Evolutionary conservation across 2,329 filamentous ascomycete species (phyloP), one percentile per base, ranked within the genome.

Genomic region (Eurotiales sp.): DNA sequence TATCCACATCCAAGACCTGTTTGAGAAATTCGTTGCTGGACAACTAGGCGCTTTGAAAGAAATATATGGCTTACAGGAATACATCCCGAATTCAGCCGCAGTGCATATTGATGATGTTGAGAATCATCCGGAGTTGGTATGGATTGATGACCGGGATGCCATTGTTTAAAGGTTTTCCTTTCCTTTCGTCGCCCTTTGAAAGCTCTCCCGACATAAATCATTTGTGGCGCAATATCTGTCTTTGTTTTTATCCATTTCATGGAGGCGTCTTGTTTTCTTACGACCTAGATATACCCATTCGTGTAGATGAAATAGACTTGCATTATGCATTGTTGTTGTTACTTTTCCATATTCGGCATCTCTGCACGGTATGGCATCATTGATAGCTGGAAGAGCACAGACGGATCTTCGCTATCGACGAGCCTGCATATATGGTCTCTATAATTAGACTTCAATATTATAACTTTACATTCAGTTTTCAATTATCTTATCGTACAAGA

Each of bases 1-100:
- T 25, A 21, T 32, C 5, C 51, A 53, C 48, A 34, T 53, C 30
- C 46, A 49, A 11, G 51, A 53, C 19, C 32, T 53, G 25, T 49
- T 53, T 45, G 15, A 53, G 36, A 53, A 53, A 27, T 49, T 49
- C 41, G 46, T 53, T 49, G 51, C 51, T 53, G 51, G 51, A 53
- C 51, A 53, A 53, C 39, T 49, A 15, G 39, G 45, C 46, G 29
- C 45, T 17, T 32, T 53, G 45, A 49, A 37, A 29, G 51, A 53
- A 22, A 39, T 53, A 1, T n/a, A 49, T 17, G 51, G 51, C 4
- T 42, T 53, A 8, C 36, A 19, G 8, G 51, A 53, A 30, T 53
- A 44, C 37, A 53, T 53, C n/a, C 46, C 51, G 6, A 53, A 53
- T 36, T 53, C 51, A n/a, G 41, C 27, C 39, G 45, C 45, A 8